A percentile compares a stretch with the other conserved stretches of the same genome.
Conservation (phyloP, 495 filamentous ascomycete genomes). For the Tetracladium setigerum region DNA sequence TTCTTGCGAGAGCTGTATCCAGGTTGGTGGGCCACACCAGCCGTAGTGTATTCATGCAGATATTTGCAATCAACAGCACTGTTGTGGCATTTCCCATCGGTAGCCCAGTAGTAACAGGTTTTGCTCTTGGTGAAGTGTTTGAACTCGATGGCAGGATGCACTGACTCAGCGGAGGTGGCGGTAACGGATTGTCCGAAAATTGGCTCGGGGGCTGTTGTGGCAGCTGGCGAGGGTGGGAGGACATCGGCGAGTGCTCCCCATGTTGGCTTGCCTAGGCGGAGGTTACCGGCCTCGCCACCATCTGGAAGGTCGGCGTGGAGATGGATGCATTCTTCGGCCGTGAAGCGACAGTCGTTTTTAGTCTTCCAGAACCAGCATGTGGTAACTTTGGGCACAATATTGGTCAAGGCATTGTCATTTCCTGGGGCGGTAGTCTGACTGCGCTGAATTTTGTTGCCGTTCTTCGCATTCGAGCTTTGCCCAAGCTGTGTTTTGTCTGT, state of each 20-base stretch:
- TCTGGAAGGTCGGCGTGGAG: constrained; percentile 2
- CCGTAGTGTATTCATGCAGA: constrained; percentile 2
- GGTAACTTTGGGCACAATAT: neutral
- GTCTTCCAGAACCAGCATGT: constrained; percentile 8
- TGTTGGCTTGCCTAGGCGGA: constrained; percentile 7
- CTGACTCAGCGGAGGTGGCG: no score
- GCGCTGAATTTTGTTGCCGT: neutral
- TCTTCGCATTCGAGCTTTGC: constrained; percentile 6
- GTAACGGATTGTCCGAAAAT: no score
- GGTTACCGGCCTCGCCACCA: neutral
- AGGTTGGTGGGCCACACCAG: constrained; percentile 6
- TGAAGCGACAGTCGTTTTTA: constrained; percentile 9
- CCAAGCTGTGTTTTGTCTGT: neutral
- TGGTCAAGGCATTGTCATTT: constrained; percentile 4
- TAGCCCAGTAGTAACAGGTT: constrained; percentile 14
- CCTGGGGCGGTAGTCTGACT: neutral
- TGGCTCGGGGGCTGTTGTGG: neutral
- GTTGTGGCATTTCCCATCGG: constrained; percentile 4
- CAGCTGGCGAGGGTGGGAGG: neutral
- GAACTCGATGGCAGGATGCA: neutral
- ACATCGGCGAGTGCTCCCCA: constrained; percentile 10
- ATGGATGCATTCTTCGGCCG: constrained; percentile 10
- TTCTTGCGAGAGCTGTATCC: no score
- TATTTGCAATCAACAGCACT: constrained; percentile 11
- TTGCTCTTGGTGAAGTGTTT: neutral